Percentiles rank a stretch among this genome's conserved stretches.
Conservation (phyloP, 768 basidiomycete genomes). For the Mycena galopus region DNA sequence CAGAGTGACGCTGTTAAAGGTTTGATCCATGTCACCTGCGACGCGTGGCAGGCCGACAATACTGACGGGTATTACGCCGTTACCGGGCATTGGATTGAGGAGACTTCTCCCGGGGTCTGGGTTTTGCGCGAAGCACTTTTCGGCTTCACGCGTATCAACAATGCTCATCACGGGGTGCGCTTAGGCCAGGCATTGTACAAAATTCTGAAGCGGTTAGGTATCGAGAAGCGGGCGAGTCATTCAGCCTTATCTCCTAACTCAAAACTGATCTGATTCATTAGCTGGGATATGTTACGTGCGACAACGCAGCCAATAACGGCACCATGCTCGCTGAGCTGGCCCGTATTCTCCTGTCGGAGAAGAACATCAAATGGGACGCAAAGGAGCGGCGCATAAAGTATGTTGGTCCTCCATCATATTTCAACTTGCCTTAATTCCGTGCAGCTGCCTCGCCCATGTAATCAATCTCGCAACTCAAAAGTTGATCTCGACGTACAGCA, state of each 20-base stretch:
- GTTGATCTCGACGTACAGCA: conserved; percentile 2
- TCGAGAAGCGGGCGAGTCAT: not conserved
- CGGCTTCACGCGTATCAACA: conserved; percentile 52
- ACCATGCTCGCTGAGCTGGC: not conserved
- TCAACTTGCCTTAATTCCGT: not conserved
- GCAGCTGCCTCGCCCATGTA: not conserved
- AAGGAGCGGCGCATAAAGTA: not conserved
- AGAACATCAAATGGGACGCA: not conserved
- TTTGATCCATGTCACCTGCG: not conserved
- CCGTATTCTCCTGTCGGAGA: not conserved
- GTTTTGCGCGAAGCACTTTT: conserved; percentile 44
- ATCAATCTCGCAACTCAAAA: conserved; percentile 11
- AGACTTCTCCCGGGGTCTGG: conserved; percentile 38
- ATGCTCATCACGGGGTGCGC: conserved; percentile 49
- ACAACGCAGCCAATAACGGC: not conserved
- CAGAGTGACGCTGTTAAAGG: not conserved
- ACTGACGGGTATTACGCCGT: conserved; percentile 37
- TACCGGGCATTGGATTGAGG: conserved; percentile 55
- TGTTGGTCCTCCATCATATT: not conserved
- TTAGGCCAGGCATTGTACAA: conserved; percentile 51
- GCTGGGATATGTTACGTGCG: too few species aligned
- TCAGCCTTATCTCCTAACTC: not conserved
- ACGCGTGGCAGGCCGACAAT: not conserved
- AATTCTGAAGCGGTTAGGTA: conserved; percentile 38
- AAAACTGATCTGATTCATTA: too few species aligned